Conservation (phyloP, 1,284 basidiomycete species). For the Ustilago crameri region DNA sequence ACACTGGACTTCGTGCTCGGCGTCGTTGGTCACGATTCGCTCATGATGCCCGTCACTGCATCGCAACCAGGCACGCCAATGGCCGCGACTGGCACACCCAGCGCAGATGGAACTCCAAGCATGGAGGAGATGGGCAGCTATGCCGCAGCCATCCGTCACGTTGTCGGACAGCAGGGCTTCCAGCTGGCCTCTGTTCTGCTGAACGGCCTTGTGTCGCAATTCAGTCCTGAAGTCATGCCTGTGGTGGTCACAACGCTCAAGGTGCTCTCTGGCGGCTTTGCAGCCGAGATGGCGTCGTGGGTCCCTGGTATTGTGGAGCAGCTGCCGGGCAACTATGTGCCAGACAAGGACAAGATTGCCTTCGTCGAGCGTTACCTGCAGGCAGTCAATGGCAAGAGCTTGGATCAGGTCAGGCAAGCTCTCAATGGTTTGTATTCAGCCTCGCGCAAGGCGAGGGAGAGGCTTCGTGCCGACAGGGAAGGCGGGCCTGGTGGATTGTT, state of each 20-base stretch:
- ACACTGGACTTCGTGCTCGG: constrained; percentile 82
- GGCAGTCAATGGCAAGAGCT: constrained; percentile 21
- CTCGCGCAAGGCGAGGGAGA: constrained; percentile 58
- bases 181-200: constrained; percentile 79
- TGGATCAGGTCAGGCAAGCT: constrained; percentile 52
- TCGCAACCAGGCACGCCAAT: constrained; percentile 38
- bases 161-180: constrained; percentile 80
- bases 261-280: constrained; percentile 76
- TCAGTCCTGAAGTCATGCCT: constrained; percentile 85
- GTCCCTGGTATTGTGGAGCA: constrained; percentile 78
- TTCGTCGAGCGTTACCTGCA: constrained; percentile 74
- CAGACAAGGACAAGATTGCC: constrained; percentile 77
- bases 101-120: constrained; percentile 63
- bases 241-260: constrained; percentile 82
- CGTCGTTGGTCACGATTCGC: constrained; percentile 75
- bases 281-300: constrained; percentile 78
- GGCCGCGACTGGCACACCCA: constrained; percentile 15
- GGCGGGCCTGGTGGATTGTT: constrained; percentile 20
- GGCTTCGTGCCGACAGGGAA: constrained; percentile 30
- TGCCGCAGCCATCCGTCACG: constrained; percentile 76
- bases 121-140: constrained; percentile 76
- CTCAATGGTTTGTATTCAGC: constrained; percentile 53
- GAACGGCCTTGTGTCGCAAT: constrained; percentile 77
- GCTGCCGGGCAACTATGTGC: constrained; percentile 76
- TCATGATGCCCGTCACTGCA: constrained; percentile 45